Evolutionary conservation across 208 protist genomes (phyloP), one percentile per base, ranked within the genome.

Genomic region (Angomonas deanei): DNA sequence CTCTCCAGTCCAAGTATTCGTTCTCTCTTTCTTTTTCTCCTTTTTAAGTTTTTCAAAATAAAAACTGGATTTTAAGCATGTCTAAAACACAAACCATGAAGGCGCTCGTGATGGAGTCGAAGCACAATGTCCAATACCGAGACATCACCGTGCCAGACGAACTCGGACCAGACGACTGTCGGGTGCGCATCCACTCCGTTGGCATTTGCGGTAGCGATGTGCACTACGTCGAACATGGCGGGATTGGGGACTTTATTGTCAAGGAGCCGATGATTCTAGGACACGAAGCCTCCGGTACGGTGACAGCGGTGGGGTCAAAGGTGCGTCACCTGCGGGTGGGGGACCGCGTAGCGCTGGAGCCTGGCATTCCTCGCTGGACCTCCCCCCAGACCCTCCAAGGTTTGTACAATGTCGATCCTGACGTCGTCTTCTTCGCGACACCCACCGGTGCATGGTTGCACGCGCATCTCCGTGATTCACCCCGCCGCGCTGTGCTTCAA

Each of bases 171-270:
- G 24, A 61, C 3, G 78, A 88, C 66, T 81, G 71, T 67, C 70
- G 83, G 6, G 60, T 88, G 27, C 63, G 76, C 58, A 72, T 88
- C 28, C 74, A 89, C 64, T 80, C 62, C 30, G 71, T 86, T 13
- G 81, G 80, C 52, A 84, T 92, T 57, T 88, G 81, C 60, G 84
- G 78, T 38, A 88, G 78, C 48, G 84, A 92, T 42, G 76, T 84
- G 15, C 77, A 88, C 63, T 89, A 82, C 70, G 81, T 78, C 66
- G 74, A 85, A 50, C 34, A 86, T 66, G 80, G 84, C 36, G 34
- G 58, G 38, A 88, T 88, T 55, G 74, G 84, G 0, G 49, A 71
- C 8, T 92, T 82, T 46, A 57, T 82, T 13, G 66, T 87, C 21
- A 61, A 71, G 54, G 68, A 74, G 68, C 74, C 73, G 32, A 86